phyloP scores from a whole-genome alignment of 495 filamentous ascomycete species.

The Aspergillus sparsus region DNA sequence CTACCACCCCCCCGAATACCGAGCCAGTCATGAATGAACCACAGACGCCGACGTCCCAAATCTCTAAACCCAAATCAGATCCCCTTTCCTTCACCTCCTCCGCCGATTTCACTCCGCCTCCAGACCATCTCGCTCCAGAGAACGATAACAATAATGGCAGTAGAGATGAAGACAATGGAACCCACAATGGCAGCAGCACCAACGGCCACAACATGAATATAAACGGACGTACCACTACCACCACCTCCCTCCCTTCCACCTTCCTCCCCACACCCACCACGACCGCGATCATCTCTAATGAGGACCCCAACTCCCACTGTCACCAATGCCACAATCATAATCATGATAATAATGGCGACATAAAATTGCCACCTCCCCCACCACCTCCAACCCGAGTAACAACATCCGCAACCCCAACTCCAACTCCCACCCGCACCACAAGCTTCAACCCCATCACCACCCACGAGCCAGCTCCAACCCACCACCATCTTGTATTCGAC shows the following conservation, averaged over 20 bases:
- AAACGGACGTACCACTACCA: too few species aligned
- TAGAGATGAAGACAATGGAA: too few species aligned
- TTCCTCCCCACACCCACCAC: too few species aligned
- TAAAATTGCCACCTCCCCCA: neutral
- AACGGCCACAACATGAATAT: constrained; percentile 1
- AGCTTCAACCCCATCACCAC: neutral
- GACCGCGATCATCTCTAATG: neutral
- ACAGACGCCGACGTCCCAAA: neutral
- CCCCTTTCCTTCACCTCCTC: neutral
- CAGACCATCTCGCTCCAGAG: neutral
- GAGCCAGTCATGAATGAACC: too few species aligned
- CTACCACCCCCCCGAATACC: too few species aligned
- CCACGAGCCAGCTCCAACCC: neutral
- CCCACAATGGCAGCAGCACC: constrained; percentile 4
- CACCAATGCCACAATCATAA: neutral
- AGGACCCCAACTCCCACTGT: neutral
- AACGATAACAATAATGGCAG: neutral
- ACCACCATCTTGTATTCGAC: neutral
- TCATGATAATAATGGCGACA: too few species aligned
- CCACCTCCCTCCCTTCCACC: too few species aligned
- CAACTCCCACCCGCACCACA: neutral
- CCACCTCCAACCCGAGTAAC: neutral
- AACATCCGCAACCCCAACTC: neutral
- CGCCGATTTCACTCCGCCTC: neutral
- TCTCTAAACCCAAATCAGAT: neutral